These are phyloP conservation scores for Solidago caesia DNA, from an alignment of 129 eudicot genomes.

Conservation along the genomic window DNA sequence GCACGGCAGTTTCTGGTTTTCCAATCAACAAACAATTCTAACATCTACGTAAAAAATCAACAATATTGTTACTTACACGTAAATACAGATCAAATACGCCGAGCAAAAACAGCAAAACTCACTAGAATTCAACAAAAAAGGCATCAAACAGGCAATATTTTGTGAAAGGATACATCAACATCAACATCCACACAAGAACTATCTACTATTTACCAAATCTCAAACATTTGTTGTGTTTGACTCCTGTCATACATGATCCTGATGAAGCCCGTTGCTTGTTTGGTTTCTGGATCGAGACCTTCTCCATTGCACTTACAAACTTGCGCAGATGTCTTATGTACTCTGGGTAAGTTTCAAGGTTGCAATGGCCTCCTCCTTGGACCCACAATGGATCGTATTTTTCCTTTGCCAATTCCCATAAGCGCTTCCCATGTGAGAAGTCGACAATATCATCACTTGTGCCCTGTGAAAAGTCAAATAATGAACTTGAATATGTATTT, in stretches of 20 bases:
- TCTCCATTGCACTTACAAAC: constrained; percentile 86
- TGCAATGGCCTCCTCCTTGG: constrained; percentile 95
- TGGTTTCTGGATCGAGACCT: constrained; percentile 49
- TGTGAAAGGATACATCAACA: no score
- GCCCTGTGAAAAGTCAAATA: constrained; percentile 49
- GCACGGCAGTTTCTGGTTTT: constrained; percentile 21
- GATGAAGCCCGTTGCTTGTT: constrained; percentile 40
- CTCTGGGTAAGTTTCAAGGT: constrained; percentile 91
- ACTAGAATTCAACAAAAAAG: constrained; percentile 20
- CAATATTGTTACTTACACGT: constrained; percentile 22
- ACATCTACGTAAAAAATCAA: constrained; percentile 25
- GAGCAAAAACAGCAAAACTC: constrained; percentile 22
- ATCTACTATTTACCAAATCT: constrained; percentile 56
- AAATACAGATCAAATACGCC: constrained; percentile 27
- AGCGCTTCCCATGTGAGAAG: constrained; percentile 85
- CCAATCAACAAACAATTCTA: constrained; percentile 18
- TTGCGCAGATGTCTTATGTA: constrained; percentile 85
- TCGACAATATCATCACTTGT: constrained; percentile 88
- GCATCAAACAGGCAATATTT: constrained; percentile 20
- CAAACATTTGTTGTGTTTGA: constrained; percentile 79
- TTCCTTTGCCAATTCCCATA: constrained; percentile 89
- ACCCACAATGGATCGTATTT: constrained; percentile 97
- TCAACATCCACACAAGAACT: neutral
- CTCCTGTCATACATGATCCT: constrained; percentile 45
- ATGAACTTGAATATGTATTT: neutral